Base-by-base conservation (phyloP, 2,329 filamentous ascomycete genomes). In the Myriosclerotinia curreyana region DNA sequence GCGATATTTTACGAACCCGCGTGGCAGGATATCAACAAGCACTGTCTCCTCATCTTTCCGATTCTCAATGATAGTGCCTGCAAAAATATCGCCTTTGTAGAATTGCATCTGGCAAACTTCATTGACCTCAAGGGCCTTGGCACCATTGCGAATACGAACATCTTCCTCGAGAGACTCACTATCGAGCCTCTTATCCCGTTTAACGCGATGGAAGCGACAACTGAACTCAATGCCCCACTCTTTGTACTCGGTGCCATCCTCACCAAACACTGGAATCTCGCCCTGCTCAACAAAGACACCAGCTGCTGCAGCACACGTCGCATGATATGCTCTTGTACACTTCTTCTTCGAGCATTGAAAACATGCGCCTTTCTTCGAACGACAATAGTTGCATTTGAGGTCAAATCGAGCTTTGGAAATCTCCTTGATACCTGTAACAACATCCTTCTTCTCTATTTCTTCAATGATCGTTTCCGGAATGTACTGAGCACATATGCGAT, bases 301-400 rank as follows among this genome's bases (percentile, higher is more conserved):
- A 44, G 93, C 94, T 28, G 94, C 88, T 9, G 92, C 89, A 3
- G 95, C 95, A 75, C 95, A 99, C 1, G 93, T 98, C 20, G 94
- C 91, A 75, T 99, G 95, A 77, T 97, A 99, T 11, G 94, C 89
- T 68, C 95, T 83, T 5, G 91, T 89, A 72, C 95, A 99, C 75
- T 96, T 98, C 79, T 93, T 94, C 70, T 92, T 89, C 0, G 92
- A 96, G 77, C 95, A 99, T 76, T 98, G 94, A 78, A 99, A 96
- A 77, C 94, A 97, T 20, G 92, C 92, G n/a, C 95, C 95, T 64
- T 90, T 90, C 76, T 95, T 96, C 40, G 92, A 96, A 42, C 93
- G 91, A 74, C 95, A 99, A 78, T 91, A 96, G 67, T 96, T 86
- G 76, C 95, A 99, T 76, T 96, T 96, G 70, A 98, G 86, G 34